Evolutionary conservation across 805 yeast species (phyloP).

Genomic region (Wickerhamomyces bisporus): DNA sequence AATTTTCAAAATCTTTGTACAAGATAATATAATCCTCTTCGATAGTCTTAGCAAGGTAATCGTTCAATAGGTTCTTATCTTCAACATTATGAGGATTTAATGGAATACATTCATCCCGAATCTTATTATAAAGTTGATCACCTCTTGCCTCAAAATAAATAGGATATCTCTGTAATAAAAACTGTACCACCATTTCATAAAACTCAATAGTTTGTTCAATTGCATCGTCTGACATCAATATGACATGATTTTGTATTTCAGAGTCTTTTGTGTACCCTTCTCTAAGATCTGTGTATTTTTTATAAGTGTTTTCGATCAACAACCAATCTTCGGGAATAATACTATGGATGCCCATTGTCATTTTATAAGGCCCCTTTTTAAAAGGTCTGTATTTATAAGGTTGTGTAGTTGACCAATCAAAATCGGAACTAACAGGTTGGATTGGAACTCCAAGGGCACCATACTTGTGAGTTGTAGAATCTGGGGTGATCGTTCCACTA

Average conservation of each 20-base stretch:
- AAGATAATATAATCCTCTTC: slow-evolving; percentile 45
- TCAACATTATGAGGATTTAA: slow-evolving; percentile 20
- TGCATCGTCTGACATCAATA: slow-evolving; percentile 28
- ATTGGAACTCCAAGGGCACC: slow-evolving; percentile 9
- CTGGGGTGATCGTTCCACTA: neutral
- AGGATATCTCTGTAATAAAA: slow-evolving; percentile 22
- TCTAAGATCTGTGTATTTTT: slow-evolving; percentile 37
- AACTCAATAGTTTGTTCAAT: slow-evolving; percentile 20
- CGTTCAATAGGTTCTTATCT: slow-evolving; percentile 15
- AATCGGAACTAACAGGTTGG: slow-evolving; percentile 29
- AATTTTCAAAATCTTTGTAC: slow-evolving; percentile 32
- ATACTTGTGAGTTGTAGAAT: neutral
- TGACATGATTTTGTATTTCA: slow-evolving; percentile 28
- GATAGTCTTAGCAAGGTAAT: slow-evolving; percentile 14
- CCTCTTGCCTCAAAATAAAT: slow-evolving; percentile 19
- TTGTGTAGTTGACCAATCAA: slow-evolving; percentile 38
- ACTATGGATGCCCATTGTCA: slow-evolving; percentile 59
- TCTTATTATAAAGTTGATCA: slow-evolving; percentile 19
- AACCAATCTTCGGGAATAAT: slow-evolving; percentile 50
- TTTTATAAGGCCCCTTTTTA: slow-evolving; percentile 51
- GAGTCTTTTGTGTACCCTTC: slow-evolving; percentile 29
- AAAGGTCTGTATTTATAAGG: slow-evolving; percentile 54
- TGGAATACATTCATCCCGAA: slow-evolving; percentile 22
- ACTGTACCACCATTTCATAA: slow-evolving; percentile 18
- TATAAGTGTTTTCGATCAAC: slow-evolving; percentile 56